These are phyloP conservation scores for Neonectria ditissima DNA, from an alignment of 2,329 filamentous ascomycete species.

Conservation along the genomic window DNA sequence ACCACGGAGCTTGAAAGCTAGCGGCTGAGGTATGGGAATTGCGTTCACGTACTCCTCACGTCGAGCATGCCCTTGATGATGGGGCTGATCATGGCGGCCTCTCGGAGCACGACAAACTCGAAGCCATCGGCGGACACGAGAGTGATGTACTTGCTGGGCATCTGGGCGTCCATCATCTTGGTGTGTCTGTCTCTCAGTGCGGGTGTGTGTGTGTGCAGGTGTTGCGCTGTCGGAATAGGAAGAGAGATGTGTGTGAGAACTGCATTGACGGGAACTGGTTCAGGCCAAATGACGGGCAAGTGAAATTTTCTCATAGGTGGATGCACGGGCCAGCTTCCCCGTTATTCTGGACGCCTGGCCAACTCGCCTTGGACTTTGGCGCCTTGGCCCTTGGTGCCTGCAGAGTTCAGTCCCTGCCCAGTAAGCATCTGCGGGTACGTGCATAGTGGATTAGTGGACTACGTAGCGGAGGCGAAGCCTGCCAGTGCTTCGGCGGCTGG, in stretches of 20 bases:
- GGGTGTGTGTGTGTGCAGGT: conserved; percentile 5
- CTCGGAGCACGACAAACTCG: conserved; percentile 80
- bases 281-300: conserved; percentile 27
- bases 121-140: conserved; percentile 81
- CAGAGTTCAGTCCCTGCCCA: neutral
- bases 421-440: too few species aligned
- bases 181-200: neutral
- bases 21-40: neutral
- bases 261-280: conserved; percentile 30
- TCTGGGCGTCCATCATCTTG: conserved; percentile 40
- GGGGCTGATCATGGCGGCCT: conserved; percentile 76
- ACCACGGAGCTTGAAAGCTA: neutral
- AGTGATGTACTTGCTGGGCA: conserved; percentile 76
- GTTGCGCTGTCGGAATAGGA: conserved; percentile 18
- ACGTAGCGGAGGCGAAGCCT: neutral
- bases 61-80: conserved; percentile 82
- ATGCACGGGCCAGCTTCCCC: conserved; percentile 41
- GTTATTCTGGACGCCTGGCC: conserved; percentile 28
- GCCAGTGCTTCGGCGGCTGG: neutral
- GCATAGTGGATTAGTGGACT: too few species aligned
- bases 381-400: conserved; percentile 15
- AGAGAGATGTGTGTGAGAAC: conserved; percentile 21
- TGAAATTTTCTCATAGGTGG: conserved; percentile 37
- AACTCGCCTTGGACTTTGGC: conserved; percentile 6
- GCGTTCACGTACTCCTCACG: conserved; percentile 65